Base-by-base conservation (phyloP, 1,284 basidiomycete species). In the Golubevia pallescens region DNA sequence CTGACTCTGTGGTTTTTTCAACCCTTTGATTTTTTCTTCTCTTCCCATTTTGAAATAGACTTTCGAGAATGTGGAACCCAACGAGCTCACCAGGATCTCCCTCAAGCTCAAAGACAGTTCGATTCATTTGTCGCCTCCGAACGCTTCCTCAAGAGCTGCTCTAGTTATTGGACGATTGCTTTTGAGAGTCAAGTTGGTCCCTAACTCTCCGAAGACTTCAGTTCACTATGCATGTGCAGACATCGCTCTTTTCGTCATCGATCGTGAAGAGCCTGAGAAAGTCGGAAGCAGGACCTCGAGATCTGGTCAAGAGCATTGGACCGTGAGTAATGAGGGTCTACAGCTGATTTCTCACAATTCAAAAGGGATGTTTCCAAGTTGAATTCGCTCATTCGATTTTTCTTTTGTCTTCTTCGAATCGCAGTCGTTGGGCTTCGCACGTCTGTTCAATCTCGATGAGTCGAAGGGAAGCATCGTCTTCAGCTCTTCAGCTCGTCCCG, bases 11-110 rank as follows among this genome's bases (percentile, higher is more conserved):
- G 16, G 16, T 53, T 53, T n/a, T n/a, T n/a, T n/a, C n/a, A n/a
- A n/a, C n/a, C n/a, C n/a, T n/a, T n/a, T n/a, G n/a, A n/a, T n/a
- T n/a, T n/a, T n/a, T n/a, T n/a, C n/a, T n/a, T n/a, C n/a, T n/a
- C n/a, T n/a, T 51, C 57, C 24, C 16, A 48, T 32, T n/a, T 60
- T 24, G 38, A 59, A 23, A 13, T 69, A 94, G 90, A 92, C 93
- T 0, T 98, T 99, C 81, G 95, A 97, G 82, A 90, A 94, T 57
- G 94, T 97, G 13, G 90, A 94, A 20, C 96, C 96, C 0, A 95
- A 90, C 68, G 95, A 98, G 82, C 87, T 93, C 34, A 97, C 94
- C 1, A 87, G 88, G 3, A 87, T 98, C 28, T 87, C 70, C 55
- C 57, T 81, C 57, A 71, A 70, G 51, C 54, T 70, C 8, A 62